These are phyloP conservation scores for Coemansia sp. DNA, from an alignment of 192 early-diverging fungal genomes.

Conservation along the genomic window DNA sequence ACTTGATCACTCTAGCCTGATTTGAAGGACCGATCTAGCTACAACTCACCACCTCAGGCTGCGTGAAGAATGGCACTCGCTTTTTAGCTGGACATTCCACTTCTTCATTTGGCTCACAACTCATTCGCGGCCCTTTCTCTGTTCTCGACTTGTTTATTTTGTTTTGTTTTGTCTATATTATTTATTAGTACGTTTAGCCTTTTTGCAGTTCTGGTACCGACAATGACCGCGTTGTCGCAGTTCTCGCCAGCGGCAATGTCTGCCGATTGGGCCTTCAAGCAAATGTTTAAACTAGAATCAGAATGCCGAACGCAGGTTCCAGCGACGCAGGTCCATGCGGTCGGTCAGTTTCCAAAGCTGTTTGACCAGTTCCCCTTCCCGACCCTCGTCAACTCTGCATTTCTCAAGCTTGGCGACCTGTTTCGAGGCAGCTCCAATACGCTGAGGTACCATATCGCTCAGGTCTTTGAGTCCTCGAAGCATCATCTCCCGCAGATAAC, in stretches of 20 bases:
- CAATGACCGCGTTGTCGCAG: slow-evolving; percentile 15
- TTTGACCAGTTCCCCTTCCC: slow-evolving; percentile 55
- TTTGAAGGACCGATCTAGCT: too few relatives aligned
- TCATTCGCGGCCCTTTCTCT: too few relatives aligned
- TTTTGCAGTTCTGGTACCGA: not conserved
- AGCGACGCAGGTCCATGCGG: slow-evolving; percentile 46
- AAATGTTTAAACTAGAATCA: slow-evolving; percentile 51
- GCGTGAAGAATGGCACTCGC: too few relatives aligned
- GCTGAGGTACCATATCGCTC: slow-evolving; percentile 51
- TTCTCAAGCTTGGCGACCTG: slow-evolving; percentile 54
- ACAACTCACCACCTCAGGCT: too few relatives aligned
- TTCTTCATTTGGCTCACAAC: too few relatives aligned
- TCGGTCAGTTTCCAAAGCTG: slow-evolving; percentile 52
- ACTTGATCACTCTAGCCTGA: too few relatives aligned
- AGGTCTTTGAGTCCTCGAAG: slow-evolving; percentile 42
- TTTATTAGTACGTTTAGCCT: slow-evolving; percentile 2
- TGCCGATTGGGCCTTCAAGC: slow-evolving; percentile 54
- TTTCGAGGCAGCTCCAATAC: slow-evolving; percentile 47
- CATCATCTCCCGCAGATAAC: slow-evolving; percentile 45
- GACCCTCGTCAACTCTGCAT: slow-evolving; percentile 51
- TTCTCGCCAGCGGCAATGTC: slow-evolving; percentile 17
- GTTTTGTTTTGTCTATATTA: not conserved
- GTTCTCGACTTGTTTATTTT: not conserved
- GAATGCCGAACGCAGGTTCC: slow-evolving; percentile 40
- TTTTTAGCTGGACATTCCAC: too few relatives aligned